Conservation (phyloP, 2,329 filamentous ascomycete species). For the Ophiostoma sp. region DNA sequence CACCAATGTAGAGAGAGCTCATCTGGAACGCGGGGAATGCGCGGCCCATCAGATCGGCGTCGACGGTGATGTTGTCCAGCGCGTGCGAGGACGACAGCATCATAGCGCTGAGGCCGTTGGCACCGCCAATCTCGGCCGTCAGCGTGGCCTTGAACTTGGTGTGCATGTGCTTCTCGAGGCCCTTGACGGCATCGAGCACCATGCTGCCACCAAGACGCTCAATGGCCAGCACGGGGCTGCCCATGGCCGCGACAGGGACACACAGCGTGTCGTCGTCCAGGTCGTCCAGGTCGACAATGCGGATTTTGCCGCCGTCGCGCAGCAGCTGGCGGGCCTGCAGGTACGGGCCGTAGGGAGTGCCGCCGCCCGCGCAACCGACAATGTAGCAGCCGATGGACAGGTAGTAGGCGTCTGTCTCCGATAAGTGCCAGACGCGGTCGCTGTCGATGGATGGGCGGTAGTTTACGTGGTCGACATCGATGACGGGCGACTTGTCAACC, state of each 20-base stretch:
- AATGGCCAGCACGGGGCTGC: slow-evolving; percentile 40
- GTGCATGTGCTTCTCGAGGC: slow-evolving; percentile 34
- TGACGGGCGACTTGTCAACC: slow-evolving; percentile 25
- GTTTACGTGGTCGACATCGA: slow-evolving; percentile 34
- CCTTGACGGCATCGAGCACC: slow-evolving; percentile 36
- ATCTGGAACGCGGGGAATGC: slow-evolving; percentile 31
- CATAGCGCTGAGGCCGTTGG: slow-evolving; percentile 45
- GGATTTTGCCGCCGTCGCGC: slow-evolving; percentile 37
- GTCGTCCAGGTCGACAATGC: slow-evolving; percentile 38
- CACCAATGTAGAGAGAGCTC: slow-evolving; percentile 24
- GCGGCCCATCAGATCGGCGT: slow-evolving; percentile 39
- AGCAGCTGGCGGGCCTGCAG: slow-evolving; percentile 39
- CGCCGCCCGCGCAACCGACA: slow-evolving; percentile 45
- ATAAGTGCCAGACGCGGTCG: slow-evolving; percentile 40
- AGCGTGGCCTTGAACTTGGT: slow-evolving; percentile 38
- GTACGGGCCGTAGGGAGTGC: slow-evolving; percentile 37
- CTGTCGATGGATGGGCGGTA: slow-evolving; percentile 35
- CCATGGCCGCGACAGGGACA: slow-evolving; percentile 42
- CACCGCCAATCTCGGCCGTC: slow-evolving; percentile 51
- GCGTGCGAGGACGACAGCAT: slow-evolving; percentile 36
- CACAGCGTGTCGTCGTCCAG: slow-evolving; percentile 42
- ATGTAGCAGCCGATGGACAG: slow-evolving; percentile 45
- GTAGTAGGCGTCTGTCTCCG: slow-evolving; percentile 42
- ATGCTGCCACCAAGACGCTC: slow-evolving; percentile 41
- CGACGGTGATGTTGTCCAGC: slow-evolving; percentile 36